Evolutionary conservation across 2,329 filamentous ascomycete species (phyloP).

Genomic region (Neoascochyta sp.): DNA sequence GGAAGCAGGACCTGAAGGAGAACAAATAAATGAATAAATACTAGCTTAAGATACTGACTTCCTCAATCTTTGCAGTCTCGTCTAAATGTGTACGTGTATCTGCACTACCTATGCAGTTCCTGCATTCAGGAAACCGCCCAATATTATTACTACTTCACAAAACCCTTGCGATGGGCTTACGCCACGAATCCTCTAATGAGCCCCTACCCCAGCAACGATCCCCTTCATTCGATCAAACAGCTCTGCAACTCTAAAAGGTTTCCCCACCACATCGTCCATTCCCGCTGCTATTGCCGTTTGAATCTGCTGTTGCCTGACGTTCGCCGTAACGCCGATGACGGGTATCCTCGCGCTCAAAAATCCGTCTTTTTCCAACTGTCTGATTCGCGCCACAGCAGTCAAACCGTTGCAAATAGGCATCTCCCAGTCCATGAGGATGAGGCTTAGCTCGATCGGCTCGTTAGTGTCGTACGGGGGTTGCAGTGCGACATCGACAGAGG

Average conservation of each 20-base stretch:
- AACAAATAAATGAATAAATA: too few relatives aligned
- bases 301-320: slow-evolving; percentile 33
- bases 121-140: too few relatives aligned
- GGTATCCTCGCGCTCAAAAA: slow-evolving; percentile 20
- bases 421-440: slow-evolving; percentile 36
- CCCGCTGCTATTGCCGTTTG: slow-evolving; percentile 25
- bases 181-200: too few relatives aligned
- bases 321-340: slow-evolving; percentile 36
- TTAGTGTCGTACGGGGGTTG: slow-evolving; percentile 5
- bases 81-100: too few relatives aligned
- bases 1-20: too few relatives aligned
- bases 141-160: too few relatives aligned
- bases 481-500: slow-evolving; percentile 50
- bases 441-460: slow-evolving; percentile 8
- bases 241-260: slow-evolving; percentile 58
- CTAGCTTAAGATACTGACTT: too few relatives aligned
- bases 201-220: slow-evolving; percentile 7
- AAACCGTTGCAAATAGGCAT: slow-evolving; percentile 37
- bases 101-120: too few relatives aligned
- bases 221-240: slow-evolving; percentile 20
- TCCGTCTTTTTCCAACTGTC: slow-evolving; percentile 20
- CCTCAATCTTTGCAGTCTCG: too few relatives aligned
- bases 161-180: too few relatives aligned
- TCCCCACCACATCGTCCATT: slow-evolving; percentile 62
- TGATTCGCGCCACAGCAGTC: slow-evolving; percentile 23